Base-by-base conservation (phyloP, 192 early-diverging fungal genomes). In the Dispira parvispora region DNA sequence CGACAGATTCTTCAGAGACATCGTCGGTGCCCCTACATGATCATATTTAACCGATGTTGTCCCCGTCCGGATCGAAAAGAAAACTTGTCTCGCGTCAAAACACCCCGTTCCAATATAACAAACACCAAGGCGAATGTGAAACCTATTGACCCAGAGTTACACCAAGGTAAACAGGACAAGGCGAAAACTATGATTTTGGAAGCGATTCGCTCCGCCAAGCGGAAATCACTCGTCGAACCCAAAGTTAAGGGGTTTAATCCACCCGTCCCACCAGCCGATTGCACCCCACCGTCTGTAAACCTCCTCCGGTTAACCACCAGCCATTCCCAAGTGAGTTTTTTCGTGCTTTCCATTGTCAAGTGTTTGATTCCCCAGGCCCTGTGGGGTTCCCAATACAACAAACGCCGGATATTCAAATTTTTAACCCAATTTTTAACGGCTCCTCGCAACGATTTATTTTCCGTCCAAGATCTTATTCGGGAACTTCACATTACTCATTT, bases 401-500 rank as follows among this genome's bases (percentile, higher is more conserved):
- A 38, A 16, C 32, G 18, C 3, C 20, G 20, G 8, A 20, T 61
- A n/a, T 43, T 43, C 42, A 14, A 25, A 3, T 61, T 61, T n/a
- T 44, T 61, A 23, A 16, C n/a, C 43, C 58, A 21, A n/a, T 61
- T 61, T 25, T 45, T 61, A 45, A n/a, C 42, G 26, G 58, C 58
- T 6, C 42, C 58, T n/a, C 58, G 28, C 13, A 11, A 21, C n/a
- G 28, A 43, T n/a, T 11, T 9, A 21, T 61, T 61, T 45, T 32
- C 58, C 38, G 11, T 61, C 8, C n/a, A 25, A 5, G 58, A 61
- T 8, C 28, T 61, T 5, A 25, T 61, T 11, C 11, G 38, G 8
- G 18, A 25, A 20, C 16, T 61, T 44, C 14, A 44, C 12, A 14
- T 45, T 1, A 38, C 28, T 0, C 43, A 61, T 44, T 61, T 14